Evolutionary conservation across 78 protist species (phyloP).

Genomic region (Dictyostelium discoideum): DNA sequence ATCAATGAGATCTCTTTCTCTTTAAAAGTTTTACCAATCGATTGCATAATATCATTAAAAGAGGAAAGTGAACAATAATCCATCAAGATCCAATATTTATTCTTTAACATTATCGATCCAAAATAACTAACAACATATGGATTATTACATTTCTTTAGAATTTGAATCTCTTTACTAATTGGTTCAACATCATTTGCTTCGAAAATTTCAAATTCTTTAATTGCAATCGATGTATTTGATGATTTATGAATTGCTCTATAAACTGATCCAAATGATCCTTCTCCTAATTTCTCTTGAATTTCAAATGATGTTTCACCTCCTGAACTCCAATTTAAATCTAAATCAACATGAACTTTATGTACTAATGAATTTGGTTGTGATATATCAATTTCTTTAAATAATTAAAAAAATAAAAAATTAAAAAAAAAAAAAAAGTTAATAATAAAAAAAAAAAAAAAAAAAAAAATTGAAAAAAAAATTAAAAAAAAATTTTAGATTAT

Average conservation of each 20-base stretch:
- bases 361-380: neutral
- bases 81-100: constrained; percentile 93
- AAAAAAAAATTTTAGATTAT: too few relatives aligned
- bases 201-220: constrained; percentile 91
- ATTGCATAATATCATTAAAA: constrained; percentile 80
- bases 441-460: neutral
- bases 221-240: constrained; percentile 78
- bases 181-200: constrained; percentile 90
- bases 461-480: too few relatives aligned
- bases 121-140: constrained; percentile 71
- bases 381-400: constrained; percentile 5
- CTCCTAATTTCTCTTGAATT: constrained; percentile 73
- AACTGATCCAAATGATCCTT: constrained; percentile 66
- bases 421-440: neutral
- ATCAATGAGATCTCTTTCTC: constrained; percentile 71
- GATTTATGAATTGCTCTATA: constrained; percentile 32
- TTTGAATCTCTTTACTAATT: constrained; percentile 83
- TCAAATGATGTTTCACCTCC: constrained; percentile 15
- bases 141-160: constrained; percentile 56
- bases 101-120: constrained; percentile 60
- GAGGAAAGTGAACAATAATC: constrained; percentile 92
- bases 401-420: neutral
- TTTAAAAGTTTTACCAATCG: constrained; percentile 42
- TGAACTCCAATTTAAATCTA: constrained; percentile 31
- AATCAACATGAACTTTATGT: constrained; percentile 52